Base-by-base conservation (phyloP, 176 grass and related monocot genomes). In the Coix lacrymajobi region DNA sequence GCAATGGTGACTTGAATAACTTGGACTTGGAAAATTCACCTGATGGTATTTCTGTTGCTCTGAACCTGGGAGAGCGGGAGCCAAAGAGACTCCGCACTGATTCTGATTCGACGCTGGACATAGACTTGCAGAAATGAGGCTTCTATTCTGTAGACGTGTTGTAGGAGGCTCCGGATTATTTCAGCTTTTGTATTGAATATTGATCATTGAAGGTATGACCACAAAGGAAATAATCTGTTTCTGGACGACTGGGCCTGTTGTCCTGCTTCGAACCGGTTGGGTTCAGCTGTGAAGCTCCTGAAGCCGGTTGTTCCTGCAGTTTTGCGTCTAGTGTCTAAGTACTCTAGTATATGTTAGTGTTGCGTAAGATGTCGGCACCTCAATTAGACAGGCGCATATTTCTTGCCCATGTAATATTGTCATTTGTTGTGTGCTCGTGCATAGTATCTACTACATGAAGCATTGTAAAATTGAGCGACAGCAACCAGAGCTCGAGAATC, bases 51-150 rank as follows among this genome's bases (percentile, higher is more conserved):
- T 89, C 67, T 69, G 76, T 96, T 39, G 90, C 80, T 11, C 81
- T 98, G 44, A 87, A 94, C 65, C 70, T 94, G 79, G 90, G 95
- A 14, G 90, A 97, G 45, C 62, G 90, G 66, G 88, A 88, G 66
- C 95, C 84, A 1, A 97, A 94, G 83, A 80, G 86, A 70, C 66
- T 74, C 3, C 95, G 88, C 19, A 90, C 88, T 3, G 92, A 91
- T 75, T 92, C 86, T 6, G 92, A 91, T 75, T 80, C 81, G 0
- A 78, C 24, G 3, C 29, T 80, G 68, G 85, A 89, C 86, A 83
- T 81, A 7, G 90, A 92, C 66, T 84, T 90, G 85, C 90, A 90
- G 77, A 83, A 95, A 62, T 95, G 90, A 81, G 74, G 32, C 29
- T 52, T 7, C 9, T 14, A 31, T 41, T 37, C 36, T 24, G 33